These are phyloP conservation scores for Malassezia nana DNA, from an alignment of 1,284 basidiomycete species.

Conservation along the genomic window DNA sequence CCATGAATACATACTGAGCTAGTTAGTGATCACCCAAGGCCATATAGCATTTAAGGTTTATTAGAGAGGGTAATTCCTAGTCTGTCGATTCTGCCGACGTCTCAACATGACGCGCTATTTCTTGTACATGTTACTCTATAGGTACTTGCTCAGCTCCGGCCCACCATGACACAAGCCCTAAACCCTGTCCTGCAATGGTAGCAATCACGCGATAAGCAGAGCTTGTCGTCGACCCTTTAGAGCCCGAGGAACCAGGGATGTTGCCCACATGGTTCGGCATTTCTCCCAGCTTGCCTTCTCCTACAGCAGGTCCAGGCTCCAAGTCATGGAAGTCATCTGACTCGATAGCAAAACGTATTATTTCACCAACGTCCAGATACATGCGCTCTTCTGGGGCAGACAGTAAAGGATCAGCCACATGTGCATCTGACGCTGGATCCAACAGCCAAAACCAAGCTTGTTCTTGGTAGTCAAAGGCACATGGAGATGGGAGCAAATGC, in stretches of 20 bases:
- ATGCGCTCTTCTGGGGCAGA: conserved; percentile 57
- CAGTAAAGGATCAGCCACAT: conserved; percentile 25
- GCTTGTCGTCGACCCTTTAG: conserved; percentile 52
- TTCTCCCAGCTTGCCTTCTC: conserved; percentile 20
- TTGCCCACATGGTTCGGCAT: conserved; percentile 24
- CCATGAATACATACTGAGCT: neutral
- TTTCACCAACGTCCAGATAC: conserved; percentile 73
- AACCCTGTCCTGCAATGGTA: conserved; percentile 77
- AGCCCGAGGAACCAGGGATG: conserved; percentile 59
- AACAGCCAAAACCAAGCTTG: conserved; percentile 50
- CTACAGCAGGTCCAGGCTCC: conserved; percentile 63
- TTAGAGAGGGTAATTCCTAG: too few species aligned
- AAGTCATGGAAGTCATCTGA: conserved; percentile 80
- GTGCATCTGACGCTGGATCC: conserved; percentile 39
- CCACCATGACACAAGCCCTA: conserved; percentile 60
- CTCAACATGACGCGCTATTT: too few species aligned
- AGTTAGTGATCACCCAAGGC: neutral
- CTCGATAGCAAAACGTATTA: conserved; percentile 78
- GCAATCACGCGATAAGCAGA: conserved; percentile 53
- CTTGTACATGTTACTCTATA: conserved; percentile 10
- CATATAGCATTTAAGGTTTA: neutral
- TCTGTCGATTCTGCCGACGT: too few species aligned
- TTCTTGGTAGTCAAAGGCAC: conserved; percentile 56
- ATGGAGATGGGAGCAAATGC: conserved; percentile 61
- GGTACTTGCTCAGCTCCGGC: conserved; percentile 47